phyloP scores from a whole-genome alignment of 345 rosid genomes.

The Eutrema japonicum region DNA sequence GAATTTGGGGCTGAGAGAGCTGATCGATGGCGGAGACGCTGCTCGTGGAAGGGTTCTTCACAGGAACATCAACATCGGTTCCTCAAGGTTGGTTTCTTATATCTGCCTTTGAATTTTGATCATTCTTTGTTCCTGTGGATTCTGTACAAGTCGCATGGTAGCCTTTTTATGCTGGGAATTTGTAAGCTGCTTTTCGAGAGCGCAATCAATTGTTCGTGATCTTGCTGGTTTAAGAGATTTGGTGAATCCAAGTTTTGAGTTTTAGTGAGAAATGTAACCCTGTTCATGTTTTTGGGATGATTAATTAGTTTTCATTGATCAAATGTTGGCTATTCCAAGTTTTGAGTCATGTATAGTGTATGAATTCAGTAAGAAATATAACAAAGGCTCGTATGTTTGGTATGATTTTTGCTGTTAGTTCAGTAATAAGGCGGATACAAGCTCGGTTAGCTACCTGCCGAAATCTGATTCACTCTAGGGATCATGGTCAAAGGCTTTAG shows the following conservation, averaged over 20 bases:
- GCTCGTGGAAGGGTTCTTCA: constrained; percentile 77
- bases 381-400: neutral
- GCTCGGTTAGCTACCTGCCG: neutral
- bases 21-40: constrained; percentile 71
- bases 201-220: neutral
- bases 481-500: constrained; percentile 10
- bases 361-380: neutral
- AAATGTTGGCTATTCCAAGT: neutral
- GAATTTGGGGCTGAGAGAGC: constrained; percentile 80
- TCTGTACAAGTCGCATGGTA: neutral
- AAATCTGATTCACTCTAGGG: neutral
- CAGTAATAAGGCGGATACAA: constrained; percentile 26
- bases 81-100: constrained; percentile 57
- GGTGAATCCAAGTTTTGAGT: neutral
- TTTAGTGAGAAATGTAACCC: neutral
- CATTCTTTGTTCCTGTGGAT: neutral
- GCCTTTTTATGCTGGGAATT: neutral
- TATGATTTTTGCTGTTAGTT: constrained; percentile 19
- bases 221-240: neutral
- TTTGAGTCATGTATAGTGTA: neutral
- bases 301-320: constrained; percentile 4
- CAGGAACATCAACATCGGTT: constrained; percentile 66
- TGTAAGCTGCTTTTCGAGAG: neutral
- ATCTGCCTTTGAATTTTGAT: neutral
- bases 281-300: neutral